These are phyloP conservation scores for Trichoderma orchidacearum DNA, from an alignment of 495 filamentous ascomycete genomes.

Conservation along the genomic window DNA sequence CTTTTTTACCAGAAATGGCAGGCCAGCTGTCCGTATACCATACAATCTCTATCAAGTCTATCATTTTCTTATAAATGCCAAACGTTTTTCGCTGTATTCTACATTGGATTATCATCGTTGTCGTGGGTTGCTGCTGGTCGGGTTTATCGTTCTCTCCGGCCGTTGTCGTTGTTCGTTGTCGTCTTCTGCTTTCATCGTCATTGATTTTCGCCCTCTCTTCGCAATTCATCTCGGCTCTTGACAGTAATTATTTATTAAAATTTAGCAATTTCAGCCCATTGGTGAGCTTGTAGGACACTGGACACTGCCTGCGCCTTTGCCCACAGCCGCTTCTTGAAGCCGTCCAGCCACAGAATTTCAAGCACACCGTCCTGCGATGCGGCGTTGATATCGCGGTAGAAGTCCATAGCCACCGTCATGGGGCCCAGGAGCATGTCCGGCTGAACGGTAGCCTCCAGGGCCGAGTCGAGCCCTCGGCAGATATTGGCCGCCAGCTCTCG, in stretches of 20 bases:
- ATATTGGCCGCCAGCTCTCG: slow-evolving; percentile 18
- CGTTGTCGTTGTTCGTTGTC: background rate
- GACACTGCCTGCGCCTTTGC: slow-evolving; percentile 11
- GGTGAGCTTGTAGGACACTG: slow-evolving; percentile 2
- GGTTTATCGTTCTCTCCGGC: background rate
- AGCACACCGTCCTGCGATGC: slow-evolving; percentile 13
- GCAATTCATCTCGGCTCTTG: background rate
- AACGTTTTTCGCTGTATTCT: background rate
- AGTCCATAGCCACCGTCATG: slow-evolving; percentile 16
- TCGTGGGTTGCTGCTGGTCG: background rate
- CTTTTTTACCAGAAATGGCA: background rate
- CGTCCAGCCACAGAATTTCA: slow-evolving; percentile 29
- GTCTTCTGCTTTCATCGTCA: background rate
- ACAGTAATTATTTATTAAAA: background rate
- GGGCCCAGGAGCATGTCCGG: slow-evolving; percentile 25
- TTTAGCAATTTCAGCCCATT: slow-evolving; percentile 4
- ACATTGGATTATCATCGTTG: background rate
- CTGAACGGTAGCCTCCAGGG: slow-evolving; percentile 17
- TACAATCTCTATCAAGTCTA: background rate
- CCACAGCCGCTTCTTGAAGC: slow-evolving; percentile 14
- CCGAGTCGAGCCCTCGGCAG: slow-evolving; percentile 25
- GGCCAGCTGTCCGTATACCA: background rate
- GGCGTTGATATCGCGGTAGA: slow-evolving; percentile 14
- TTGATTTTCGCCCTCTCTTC: background rate
- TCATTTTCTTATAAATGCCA: background rate